A percentile compares a stretch with the other conserved stretches of the same genome.
These are phyloP conservation scores for Leucaena leucocephala DNA, from an alignment of 306 rosid species.

Conservation along the genomic window DNA sequence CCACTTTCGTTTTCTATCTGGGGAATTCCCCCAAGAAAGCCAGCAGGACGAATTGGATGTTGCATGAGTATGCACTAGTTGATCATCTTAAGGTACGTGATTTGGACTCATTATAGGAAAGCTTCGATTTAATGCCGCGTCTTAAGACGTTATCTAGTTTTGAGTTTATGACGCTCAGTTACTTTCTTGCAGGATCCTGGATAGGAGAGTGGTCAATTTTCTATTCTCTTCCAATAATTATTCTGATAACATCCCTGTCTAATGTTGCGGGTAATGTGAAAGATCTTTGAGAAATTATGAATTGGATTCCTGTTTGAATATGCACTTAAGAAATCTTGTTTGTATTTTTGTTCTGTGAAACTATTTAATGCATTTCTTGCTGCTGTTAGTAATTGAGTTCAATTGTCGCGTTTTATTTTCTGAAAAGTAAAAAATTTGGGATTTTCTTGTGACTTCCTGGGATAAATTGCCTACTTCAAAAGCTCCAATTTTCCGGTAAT, in stretches of 20 bases:
- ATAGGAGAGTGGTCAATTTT: slow-evolving; percentile 1
- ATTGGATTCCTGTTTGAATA: neutral
- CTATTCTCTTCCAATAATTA: neutral
- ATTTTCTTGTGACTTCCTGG: neutral
- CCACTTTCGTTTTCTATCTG: slow-evolving; percentile 53
- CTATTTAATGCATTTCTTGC: neutral
- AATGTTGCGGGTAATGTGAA: neutral
- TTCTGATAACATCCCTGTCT: neutral
- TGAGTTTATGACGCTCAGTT: neutral
- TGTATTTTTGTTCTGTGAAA: neutral
- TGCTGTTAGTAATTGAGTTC: neutral
- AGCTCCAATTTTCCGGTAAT: neutral
- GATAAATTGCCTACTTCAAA: neutral
- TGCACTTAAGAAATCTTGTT: neutral
- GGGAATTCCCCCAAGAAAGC: slow-evolving; percentile 47
- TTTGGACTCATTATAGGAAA: neutral
- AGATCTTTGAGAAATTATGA: neutral
- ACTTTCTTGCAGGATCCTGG: neutral
- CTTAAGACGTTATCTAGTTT: neutral
- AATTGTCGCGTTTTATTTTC: too few relatives aligned
- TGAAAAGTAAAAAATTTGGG: neutral
- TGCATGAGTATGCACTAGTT: slow-evolving; percentile 61
- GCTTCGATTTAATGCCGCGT: neutral
- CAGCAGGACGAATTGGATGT: slow-evolving; percentile 50
- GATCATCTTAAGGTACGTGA: slow-evolving; percentile 52